Evolutionary conservation across 1,284 basidiomycete species (phyloP), one percentile per base, ranked within the genome.

Genomic region (Malassezia globosa): DNA sequence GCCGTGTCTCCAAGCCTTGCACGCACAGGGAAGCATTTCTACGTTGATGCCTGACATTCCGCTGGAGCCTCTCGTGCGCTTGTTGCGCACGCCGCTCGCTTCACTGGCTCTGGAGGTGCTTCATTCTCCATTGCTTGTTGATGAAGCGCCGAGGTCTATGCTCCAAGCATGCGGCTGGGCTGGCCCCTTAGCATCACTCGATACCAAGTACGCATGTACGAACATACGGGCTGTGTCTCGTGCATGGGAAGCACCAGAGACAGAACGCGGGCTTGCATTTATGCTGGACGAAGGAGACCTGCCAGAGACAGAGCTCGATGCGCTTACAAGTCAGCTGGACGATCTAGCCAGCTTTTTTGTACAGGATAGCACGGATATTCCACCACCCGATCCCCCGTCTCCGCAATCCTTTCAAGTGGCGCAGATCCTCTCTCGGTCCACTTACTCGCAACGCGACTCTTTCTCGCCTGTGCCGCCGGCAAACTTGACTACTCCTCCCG

Each of bases 41-140:
- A 60, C 59, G 2, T 78, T 87, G 8, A 81, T 83, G 46, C 76
- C 80, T 0, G 76, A 88, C 27, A 84, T 85, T 1, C 83, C 84
- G 0, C 78, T 94, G 19, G 88, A 88, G 81, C 90, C 90, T 0
- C 75, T 95, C 18, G 75, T 95, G 26, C 82, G 87, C 22, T 77
- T 94, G 22, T 77, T 94, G 11, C 82, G 85, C 56, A 87, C 85
- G 2, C 84, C 89, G 60, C 78, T 90, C 23, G 83, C 88, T 5
- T 73, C 82, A 3, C 81, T 86, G 56, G 89, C 89, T 0, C 77
- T 95, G 37, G 87, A 92, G 40, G 87, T 94, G 14, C 78, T 95
- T 1, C 88, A 94, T 63, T 84, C 89, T 62, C 87, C 86, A 0
- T 80, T 86, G 67, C 22, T 51, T 7, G n/a, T 23, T 13, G 27